These are phyloP conservation scores for Rhizophora mangle DNA, from an alignment of 345 rosid genomes.

Conservation along the genomic window DNA sequence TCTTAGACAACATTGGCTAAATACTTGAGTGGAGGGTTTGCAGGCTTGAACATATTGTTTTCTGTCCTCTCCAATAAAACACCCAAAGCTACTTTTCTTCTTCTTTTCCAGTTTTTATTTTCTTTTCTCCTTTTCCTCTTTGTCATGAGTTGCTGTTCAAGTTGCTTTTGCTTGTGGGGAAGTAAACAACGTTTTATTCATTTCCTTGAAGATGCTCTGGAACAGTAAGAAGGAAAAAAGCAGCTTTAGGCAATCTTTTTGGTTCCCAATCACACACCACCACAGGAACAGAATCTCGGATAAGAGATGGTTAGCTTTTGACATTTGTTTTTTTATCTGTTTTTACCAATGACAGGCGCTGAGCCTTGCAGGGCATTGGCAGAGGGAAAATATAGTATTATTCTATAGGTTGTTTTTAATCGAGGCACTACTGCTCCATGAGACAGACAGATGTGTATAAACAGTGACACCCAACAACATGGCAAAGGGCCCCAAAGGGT, in stretches of 20 bases:
- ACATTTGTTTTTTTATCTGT: slow-evolving; percentile 14
- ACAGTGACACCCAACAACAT: slow-evolving; percentile 44
- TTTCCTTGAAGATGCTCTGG: slow-evolving; percentile 47
- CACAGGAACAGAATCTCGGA: slow-evolving; percentile 63
- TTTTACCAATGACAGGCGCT: slow-evolving; percentile 26
- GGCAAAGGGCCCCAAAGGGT: slow-evolving; percentile 37
- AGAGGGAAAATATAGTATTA: not conserved
- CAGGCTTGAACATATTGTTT: slow-evolving; percentile 27
- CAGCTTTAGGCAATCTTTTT: slow-evolving; percentile 46
- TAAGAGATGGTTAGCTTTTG: slow-evolving; percentile 48
- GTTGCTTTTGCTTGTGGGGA: slow-evolving; percentile 27
- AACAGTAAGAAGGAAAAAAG: slow-evolving; percentile 30
- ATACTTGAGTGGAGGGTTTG: slow-evolving; percentile 18
- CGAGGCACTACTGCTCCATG: slow-evolving; percentile 27
- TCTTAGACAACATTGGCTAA: not conserved
- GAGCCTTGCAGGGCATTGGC: slow-evolving; percentile 21
- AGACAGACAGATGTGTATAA: slow-evolving; percentile 33
- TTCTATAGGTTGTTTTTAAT: slow-evolving; percentile 23
- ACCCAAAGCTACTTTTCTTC: not conserved
- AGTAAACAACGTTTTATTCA: slow-evolving; percentile 22
- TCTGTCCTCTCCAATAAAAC: slow-evolving; percentile 17
- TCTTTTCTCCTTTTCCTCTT: not conserved
- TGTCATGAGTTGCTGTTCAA: slow-evolving; percentile 10
- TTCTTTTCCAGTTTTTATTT: not conserved
- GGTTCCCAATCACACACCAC: slow-evolving; percentile 57